Conservation (phyloP, 192 early-diverging fungal species). For the Backusella macrospora region DNA sequence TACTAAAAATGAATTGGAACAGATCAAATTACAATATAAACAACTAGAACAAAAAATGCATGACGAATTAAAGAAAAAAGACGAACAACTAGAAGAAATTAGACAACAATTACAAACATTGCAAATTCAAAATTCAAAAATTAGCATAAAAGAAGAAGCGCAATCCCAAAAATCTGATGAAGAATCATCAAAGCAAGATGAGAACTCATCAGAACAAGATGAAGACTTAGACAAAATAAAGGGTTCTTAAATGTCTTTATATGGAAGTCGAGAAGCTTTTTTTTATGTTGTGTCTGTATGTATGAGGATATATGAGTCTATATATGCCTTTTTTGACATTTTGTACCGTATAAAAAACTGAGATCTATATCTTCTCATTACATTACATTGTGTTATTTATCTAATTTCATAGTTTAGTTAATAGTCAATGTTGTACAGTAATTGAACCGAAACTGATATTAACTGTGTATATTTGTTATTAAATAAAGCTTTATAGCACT, state of each 20-base stretch:
- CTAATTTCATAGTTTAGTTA: background rate
- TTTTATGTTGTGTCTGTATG: background rate
- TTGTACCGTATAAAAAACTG: background rate
- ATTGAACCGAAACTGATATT: background rate
- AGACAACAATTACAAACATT: conserved; percentile 11
- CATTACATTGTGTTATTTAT: background rate
- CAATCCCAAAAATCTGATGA: background rate
- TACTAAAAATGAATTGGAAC: background rate
- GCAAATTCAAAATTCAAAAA: conserved; percentile 15
- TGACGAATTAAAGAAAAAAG: background rate
- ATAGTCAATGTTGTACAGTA: background rate
- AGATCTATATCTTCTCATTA: background rate
- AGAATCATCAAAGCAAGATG: background rate
- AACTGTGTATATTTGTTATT: too few species aligned
- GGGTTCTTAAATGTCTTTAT: conserved; percentile 12
- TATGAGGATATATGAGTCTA: background rate
- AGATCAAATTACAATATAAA: conserved; percentile 5
- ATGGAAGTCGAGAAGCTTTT: background rate
- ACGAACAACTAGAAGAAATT: conserved; percentile 14
- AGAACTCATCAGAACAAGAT: background rate
- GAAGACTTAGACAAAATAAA: background rate
- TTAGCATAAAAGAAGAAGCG: background rate
- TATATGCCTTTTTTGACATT: background rate
- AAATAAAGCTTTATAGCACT: too few species aligned
- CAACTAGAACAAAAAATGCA: conserved; percentile 11